Evolutionary conservation across 805 yeast species (phyloP), one percentile per base, ranked within the genome.

Genomic region (Saturnispora halmiae): DNA sequence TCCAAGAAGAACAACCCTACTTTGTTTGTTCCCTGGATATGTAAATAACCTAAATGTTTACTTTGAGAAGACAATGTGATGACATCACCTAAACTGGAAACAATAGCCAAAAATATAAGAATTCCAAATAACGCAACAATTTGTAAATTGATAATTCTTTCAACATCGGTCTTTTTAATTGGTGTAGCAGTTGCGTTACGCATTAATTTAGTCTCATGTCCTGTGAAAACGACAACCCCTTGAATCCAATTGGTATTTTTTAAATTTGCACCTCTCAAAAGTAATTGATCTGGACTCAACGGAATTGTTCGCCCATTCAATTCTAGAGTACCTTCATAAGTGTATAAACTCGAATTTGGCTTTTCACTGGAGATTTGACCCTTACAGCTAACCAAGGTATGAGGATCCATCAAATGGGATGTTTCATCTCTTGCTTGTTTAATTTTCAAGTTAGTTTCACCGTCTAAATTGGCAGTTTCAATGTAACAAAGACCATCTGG

Each of bases 121-220:
- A 92, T 78, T 21, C 81, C 76, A 58, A 92, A 92, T 46, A 92
- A 66, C 2, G 90, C 95, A 44, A 92, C 64, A 53, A 92, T 90
- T 60, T 92, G 99, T 51, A 84, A 62, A 58, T 92, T 94, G 52
- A 92, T 90, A 63, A 88, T 82, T 59, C 94, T 76, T 66, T 92
- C 99, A 11, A 94, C 96, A 20, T 95, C 95, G 1, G 99, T 92
- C 53, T 94, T 74, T 59, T 92, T 92, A 54, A 92, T 94, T 9
- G 99, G 99, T 2, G 99, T 80, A 2, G 98, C 96, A 2, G 97
- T 88, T 15, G 99, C 98, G 64, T 92, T 92, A 58, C 98, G 77
- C 97, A 92, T 90, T 49, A 92, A 69, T 55, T 92, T 92, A 0
- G 99, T 92, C 63, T 92, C 98, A 59, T 94, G 99, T 16, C 99